Evolutionary conservation across 2,329 filamentous ascomycete genomes (phyloP), one percentile per base, ranked within the genome.

Genomic region (Talaromyces albobiverticillius): DNA sequence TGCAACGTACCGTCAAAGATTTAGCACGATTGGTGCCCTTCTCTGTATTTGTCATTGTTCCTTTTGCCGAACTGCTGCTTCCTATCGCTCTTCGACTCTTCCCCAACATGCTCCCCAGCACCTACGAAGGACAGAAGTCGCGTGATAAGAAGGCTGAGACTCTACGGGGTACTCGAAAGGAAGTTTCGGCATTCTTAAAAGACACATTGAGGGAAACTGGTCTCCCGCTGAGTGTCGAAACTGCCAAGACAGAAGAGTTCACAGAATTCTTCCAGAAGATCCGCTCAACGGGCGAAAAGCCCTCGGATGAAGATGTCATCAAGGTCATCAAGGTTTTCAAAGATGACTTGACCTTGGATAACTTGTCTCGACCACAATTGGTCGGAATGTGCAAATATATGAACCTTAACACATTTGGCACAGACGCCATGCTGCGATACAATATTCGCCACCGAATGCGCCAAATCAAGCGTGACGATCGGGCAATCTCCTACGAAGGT

Each of bases 321-420:
- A 96, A 94, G 76, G 93, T 99, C 59, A 97, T 94, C 85, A 95
- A 96, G 81, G 88, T 95, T 60, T 99, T 99, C 84, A 95, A 94
- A 72, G 94, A 99, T 69, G 94, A 99, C 71, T 71, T 99, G 65
- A 99, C 94, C 0, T 81, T 99, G 29, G 94, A 99, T 83, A 99
- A 99, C 75, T 78, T 99, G 61, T 96, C 92, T 16, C 84, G 94
- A 59, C 94, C 94, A 14, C 94, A 99, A 75, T 80, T 99, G 49
- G 93, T 99, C 26, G 95, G 89, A 53, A 99, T 97, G 82, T 97
- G 94, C 81, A 88, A 90, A 58, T 99, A 99, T 79, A 92, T 99
- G 87, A 96, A 95, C 75, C 83, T 99, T 54, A 94, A 93, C 77
- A 93, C 91, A 0, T 96, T 97, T 65, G 94, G 94, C 61, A 97